Evolutionary conservation across 345 rosid species (phyloP).

Genomic region (Aquilaria malaccensis): DNA sequence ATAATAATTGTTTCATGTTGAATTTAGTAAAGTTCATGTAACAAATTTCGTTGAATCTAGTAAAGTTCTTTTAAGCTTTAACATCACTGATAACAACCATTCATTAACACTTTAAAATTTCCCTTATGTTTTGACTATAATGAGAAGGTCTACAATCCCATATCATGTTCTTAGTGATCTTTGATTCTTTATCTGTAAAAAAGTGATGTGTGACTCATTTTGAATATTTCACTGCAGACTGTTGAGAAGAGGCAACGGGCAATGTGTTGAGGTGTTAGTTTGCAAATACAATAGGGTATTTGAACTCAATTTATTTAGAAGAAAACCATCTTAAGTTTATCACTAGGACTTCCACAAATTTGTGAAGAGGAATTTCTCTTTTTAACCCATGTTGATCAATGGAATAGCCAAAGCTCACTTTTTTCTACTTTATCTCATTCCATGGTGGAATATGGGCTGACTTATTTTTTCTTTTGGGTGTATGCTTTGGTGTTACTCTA

Average conservation of each 20-base stretch:
- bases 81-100: too few relatives aligned
- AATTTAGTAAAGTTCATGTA: too few relatives aligned
- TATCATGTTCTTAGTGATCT: too few relatives aligned
- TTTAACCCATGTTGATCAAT: background rate
- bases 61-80: too few relatives aligned
- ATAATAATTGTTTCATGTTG: too few relatives aligned
- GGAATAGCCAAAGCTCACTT: background rate
- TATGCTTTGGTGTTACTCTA: slow-evolving; percentile 14
- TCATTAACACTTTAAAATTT: too few relatives aligned
- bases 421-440: background rate
- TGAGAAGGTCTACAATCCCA: too few relatives aligned
- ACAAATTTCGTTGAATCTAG: too few relatives aligned
- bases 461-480: slow-evolving; percentile 11
- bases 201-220: background rate
- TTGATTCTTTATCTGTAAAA: too few relatives aligned
- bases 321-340: slow-evolving; percentile 80
- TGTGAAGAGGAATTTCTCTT: slow-evolving; percentile 64
- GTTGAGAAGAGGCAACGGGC: slow-evolving; percentile 97
- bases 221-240: slow-evolving; percentile 49
- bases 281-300: slow-evolving; percentile 87
- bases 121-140: too few relatives aligned
- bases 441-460: slow-evolving; percentile 21
- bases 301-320: slow-evolving; percentile 67
- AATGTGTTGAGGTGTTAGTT: slow-evolving; percentile 98
- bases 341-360: slow-evolving; percentile 99